A percentile compares a stretch with the other conserved stretches of the same genome.
Conservation (phyloP, 768 basidiomycete genomes). For the Wakefieldia striispora region DNA sequence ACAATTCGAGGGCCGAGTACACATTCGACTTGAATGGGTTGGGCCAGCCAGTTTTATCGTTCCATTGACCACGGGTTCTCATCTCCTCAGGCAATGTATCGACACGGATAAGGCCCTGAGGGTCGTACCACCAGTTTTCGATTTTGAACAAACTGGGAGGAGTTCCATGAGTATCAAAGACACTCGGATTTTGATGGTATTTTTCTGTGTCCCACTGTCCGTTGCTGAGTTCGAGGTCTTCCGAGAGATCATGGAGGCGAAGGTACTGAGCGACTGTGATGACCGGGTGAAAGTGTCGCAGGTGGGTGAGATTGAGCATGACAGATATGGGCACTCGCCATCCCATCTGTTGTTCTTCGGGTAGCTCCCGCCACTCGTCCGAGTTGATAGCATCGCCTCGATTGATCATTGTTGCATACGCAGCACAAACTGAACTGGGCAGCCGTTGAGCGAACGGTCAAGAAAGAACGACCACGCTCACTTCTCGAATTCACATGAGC, state of each 20-base stretch:
- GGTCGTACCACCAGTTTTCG: conserved; percentile 42
- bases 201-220: conserved; percentile 38
- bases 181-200: conserved; percentile 33
- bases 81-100: conserved; percentile 34
- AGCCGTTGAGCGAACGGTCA: neutral
- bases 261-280: conserved; percentile 44
- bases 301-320: conserved; percentile 43
- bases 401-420: conserved; percentile 44
- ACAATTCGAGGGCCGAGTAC: conserved; percentile 19
- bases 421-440: conserved; percentile 35
- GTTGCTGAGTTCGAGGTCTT: conserved; percentile 34
- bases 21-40: conserved; percentile 14
- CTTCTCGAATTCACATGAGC: conserved; percentile 38
- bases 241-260: conserved; percentile 36
- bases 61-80: conserved; percentile 33
- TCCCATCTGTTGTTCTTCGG: conserved; percentile 35
- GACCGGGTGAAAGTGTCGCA: conserved; percentile 38
- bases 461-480: conserved; percentile 5
- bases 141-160: conserved; percentile 33
- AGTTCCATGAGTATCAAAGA: conserved; percentile 20
- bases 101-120: conserved; percentile 35
- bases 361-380: conserved; percentile 41
- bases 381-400: conserved; percentile 41
- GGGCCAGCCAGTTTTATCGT: conserved; percentile 23
- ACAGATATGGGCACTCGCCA: conserved; percentile 35